Conservation (phyloP, 371 early-diverging fungal species). For the Dinochytrium kinnereticum region DNA sequence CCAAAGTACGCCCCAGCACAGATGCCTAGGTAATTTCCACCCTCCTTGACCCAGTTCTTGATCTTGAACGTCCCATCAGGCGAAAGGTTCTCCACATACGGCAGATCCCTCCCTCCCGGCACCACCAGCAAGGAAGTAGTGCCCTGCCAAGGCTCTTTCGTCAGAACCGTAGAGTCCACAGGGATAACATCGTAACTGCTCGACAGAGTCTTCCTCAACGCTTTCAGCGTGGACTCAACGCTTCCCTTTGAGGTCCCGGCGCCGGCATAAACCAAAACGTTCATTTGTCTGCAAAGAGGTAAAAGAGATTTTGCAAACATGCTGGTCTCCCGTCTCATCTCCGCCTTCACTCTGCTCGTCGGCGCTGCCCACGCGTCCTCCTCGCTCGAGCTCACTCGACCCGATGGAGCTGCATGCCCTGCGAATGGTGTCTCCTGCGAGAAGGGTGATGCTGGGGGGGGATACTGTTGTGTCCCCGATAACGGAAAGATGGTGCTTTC, state of each 20-base stretch:
- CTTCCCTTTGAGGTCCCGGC: conserved; percentile 73
- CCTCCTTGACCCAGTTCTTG: conserved; percentile 69
- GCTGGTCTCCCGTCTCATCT: background rate
- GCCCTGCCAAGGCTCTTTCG: conserved; percentile 84
- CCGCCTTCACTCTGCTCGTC: background rate
- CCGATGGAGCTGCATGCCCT: background rate
- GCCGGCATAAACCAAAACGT: conserved; percentile 83
- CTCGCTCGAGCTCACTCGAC: no score
- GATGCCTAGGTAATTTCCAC: conserved; percentile 89
- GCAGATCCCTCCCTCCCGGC: conserved; percentile 90
- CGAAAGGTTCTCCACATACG: conserved; percentile 72
- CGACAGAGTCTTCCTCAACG: conserved; percentile 72
- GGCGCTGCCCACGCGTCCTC: background rate
- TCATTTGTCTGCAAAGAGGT: conserved; percentile 55
- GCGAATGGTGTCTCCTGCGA: background rate
- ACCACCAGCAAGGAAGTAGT: conserved; percentile 82
- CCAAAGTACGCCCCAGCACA: conserved; percentile 95
- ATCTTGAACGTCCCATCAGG: conserved; percentile 67
- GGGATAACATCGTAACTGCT: conserved; percentile 83
- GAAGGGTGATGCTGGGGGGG: background rate
- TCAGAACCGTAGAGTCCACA: conserved; percentile 73
- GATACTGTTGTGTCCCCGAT: conserved; percentile 31
- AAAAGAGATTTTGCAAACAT: background rate
- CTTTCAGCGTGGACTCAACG: conserved; percentile 66
- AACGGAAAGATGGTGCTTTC: conserved; percentile 35